A percentile compares a stretch with the other conserved stretches of the same genome.
phyloP scores from a whole-genome alignment of 2,329 filamentous ascomycete species.

The Aureobasidium sp. region DNA sequence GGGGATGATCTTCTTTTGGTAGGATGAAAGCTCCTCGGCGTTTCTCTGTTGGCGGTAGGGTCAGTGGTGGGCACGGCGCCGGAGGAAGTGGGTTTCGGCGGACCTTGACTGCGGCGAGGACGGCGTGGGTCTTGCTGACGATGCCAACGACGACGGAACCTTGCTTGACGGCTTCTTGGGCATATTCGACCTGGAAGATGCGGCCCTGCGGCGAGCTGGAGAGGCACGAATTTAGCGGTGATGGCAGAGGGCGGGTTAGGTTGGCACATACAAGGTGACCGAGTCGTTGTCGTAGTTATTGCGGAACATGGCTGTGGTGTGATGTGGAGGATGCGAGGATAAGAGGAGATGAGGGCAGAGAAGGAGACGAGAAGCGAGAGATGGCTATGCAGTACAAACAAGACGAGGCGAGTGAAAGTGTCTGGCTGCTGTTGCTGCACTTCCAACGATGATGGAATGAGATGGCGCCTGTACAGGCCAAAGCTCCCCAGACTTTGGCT shows the following conservation, averaged over 20 bases:
- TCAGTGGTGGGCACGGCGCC: background rate
- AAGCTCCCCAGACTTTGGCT: slow-evolving; percentile 14
- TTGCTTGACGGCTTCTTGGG: slow-evolving; percentile 96
- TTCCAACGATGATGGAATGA: slow-evolving; percentile 9
- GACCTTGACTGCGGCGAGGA: slow-evolving; percentile 95
- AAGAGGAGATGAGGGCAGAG: slow-evolving; percentile 10
- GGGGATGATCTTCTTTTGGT: slow-evolving; percentile 98
- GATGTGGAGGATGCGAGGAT: slow-evolving; percentile 17
- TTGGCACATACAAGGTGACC: slow-evolving; percentile 82
- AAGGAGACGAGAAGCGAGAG: background rate
- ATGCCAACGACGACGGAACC: slow-evolving; percentile 96
- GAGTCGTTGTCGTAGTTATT: slow-evolving; percentile 99
- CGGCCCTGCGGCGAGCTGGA: slow-evolving; percentile 94
- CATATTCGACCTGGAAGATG: slow-evolving; percentile 99
- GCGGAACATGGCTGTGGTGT: slow-evolving; percentile 72
- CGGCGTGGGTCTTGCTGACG: slow-evolving; percentile 95
- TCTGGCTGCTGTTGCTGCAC: background rate
- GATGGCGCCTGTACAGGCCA: slow-evolving; percentile 3
- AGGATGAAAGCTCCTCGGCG: slow-evolving; percentile 97
- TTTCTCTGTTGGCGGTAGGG: slow-evolving; percentile 61
- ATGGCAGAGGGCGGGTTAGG: background rate
- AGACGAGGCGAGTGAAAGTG: background rate
- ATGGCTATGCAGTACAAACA: background rate
- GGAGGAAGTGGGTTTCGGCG: slow-evolving; percentile 13
- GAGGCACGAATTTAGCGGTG: background rate